Evolutionary conservation across 1,139 yeast genomes (phyloP).

Genomic region (Fermentozyma sake): DNA sequence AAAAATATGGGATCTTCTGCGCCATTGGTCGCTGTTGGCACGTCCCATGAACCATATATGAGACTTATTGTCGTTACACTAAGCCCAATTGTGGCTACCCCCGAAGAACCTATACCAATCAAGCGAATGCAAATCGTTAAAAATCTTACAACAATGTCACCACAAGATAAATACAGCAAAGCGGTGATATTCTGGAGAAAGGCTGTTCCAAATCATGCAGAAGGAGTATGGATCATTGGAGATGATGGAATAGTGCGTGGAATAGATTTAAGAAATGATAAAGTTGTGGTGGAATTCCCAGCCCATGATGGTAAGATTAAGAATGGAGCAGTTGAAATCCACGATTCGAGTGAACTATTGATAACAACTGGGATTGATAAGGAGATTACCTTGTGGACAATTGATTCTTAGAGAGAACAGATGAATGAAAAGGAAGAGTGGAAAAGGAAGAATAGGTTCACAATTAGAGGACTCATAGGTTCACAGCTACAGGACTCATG

Average conservation of each 20-base stretch:
- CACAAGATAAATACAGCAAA: conserved; percentile 68
- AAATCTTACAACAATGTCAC: conserved; percentile 57
- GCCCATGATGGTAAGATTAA: conserved; percentile 48
- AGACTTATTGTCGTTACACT: conserved; percentile 46
- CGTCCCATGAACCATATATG: conserved; percentile 77
- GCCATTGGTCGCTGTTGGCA: conserved; percentile 50
- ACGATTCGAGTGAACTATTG: no score
- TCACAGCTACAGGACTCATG: no score
- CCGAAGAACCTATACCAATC: conserved; percentile 11
- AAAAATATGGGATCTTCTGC: conserved; percentile 11
- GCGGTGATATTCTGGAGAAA: conserved; percentile 44
- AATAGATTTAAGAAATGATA: conserved; percentile 35
- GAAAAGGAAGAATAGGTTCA: no score
- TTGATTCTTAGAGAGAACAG: no score
- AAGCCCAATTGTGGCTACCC: not conserved
- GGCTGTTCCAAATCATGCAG: conserved; percentile 14
- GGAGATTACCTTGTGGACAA: conserved; percentile 1
- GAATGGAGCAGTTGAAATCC: no score
- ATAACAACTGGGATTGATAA: conserved; percentile 3
- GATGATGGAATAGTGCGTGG: conserved; percentile 69
- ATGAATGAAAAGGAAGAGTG: no score
- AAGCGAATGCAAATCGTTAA: conserved; percentile 45
- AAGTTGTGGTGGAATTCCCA: conserved; percentile 20
- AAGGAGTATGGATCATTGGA: conserved; percentile 64
- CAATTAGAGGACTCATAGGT: no score